phyloP scores from a whole-genome alignment of 2,329 filamentous ascomycete genomes.

The Nigrospora oryzae region DNA sequence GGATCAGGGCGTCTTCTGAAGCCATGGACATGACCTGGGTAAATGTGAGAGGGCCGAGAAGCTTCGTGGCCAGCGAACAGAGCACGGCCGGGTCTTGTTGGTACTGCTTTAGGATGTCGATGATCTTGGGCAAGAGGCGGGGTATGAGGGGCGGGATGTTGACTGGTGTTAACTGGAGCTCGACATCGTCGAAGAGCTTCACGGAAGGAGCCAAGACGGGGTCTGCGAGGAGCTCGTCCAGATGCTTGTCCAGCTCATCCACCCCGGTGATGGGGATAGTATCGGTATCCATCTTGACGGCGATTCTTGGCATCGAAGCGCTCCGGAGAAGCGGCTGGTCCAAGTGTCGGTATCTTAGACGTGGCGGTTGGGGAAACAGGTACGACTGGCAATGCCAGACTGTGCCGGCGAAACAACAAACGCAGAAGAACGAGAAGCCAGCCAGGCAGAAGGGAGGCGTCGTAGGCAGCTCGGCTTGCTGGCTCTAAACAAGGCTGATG shows the following conservation, averaged over 20 bases:
- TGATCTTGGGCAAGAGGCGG: slow-evolving; percentile 44
- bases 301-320: slow-evolving; percentile 19
- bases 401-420: too few species aligned
- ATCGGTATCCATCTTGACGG: slow-evolving; percentile 29
- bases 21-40: slow-evolving; percentile 41
- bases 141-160: slow-evolving; percentile 45
- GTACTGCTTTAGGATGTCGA: slow-evolving; percentile 41
- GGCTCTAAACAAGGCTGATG: too few species aligned
- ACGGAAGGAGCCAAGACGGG: slow-evolving; percentile 31
- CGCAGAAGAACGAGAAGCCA: too few species aligned
- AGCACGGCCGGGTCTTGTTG: slow-evolving; percentile 41
- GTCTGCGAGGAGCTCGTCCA: slow-evolving; percentile 38
- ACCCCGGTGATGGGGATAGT: slow-evolving; percentile 41
- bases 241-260: slow-evolving; percentile 44
- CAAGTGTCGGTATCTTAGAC: neutral
- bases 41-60: slow-evolving; percentile 45
- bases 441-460: too few species aligned
- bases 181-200: slow-evolving; percentile 49
- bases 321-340: neutral
- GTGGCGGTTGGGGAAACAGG: neutral
- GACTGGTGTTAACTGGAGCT: slow-evolving; percentile 42
- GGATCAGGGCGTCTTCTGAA: slow-evolving; percentile 39
- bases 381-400: too few species aligned
- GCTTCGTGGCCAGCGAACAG: slow-evolving; percentile 44
- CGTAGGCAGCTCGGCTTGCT: too few species aligned